Evolutionary conservation across 2,329 filamentous ascomycete genomes (phyloP), one percentile per base, ranked within the genome.

Genomic region (Tolypocladium paradoxum): DNA sequence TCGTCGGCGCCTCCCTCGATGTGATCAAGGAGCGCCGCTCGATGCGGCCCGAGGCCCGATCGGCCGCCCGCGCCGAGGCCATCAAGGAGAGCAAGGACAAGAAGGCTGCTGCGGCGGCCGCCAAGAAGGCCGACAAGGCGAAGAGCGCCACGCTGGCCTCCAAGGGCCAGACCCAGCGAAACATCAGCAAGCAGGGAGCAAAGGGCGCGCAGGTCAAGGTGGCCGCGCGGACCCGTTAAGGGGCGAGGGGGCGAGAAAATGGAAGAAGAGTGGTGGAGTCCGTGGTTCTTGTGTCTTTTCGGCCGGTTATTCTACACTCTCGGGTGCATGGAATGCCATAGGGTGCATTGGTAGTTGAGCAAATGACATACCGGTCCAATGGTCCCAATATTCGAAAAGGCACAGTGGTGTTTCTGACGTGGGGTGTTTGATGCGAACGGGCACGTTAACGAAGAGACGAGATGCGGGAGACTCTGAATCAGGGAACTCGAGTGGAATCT

Each of bases 61-160:
- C 84, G 68, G 93, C 93, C 69, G 91, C 90, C 71, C 92, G 93
- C 72, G 79, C 82, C 65, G 80, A 85, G 66, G 92, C 93, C 74
- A 91, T 97, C 80, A 92, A 92, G 83, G 90, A 95, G 73, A 88
- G 85, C 79, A 99, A 99, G 88, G 91, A 95, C 76, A 96, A 97
- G 90, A 95, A 95, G 83, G 79, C 85, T 63, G 90, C 84, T 60
- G 82, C 84, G 59, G 85, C 89, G 76, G 88, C 84, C 73, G 85
- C 84, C 75, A 99, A 97, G 90, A 99, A 97, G 88, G 88, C 89
- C 56, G 91, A 97, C 79, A 99, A 99, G 90, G 93, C 93, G 68
- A 97, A 97, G 88, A 80, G 67, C 69, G 91, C 91, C 62, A 82
- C 87, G 64, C 68, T 64, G 58, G 82, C 85, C 64, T 77, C 85